phyloP scores from a whole-genome alignment of 1,139 yeast species.

The Saccharomyces hybrid region DNA sequence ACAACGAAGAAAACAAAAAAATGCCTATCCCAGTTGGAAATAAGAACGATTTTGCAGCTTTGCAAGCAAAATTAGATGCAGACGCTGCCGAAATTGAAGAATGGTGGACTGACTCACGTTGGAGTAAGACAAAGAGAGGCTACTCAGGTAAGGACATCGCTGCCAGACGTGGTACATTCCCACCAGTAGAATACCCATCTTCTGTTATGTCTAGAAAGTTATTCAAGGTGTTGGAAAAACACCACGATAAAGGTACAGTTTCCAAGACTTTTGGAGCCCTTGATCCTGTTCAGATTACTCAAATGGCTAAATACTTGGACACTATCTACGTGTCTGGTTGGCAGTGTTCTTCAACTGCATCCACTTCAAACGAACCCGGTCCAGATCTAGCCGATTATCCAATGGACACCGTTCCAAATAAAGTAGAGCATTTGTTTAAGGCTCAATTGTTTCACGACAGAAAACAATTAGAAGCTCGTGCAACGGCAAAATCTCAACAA shows the following conservation, averaged over 20 bases:
- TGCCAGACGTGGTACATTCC: conserved; percentile 72
- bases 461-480: conserved; percentile 86
- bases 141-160: conserved; percentile 89
- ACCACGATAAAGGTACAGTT: conserved; percentile 63
- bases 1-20: conserved; percentile 1
- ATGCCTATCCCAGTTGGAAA: conserved; percentile 12
- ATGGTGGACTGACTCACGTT: conserved; percentile 94
- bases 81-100: conserved; percentile 67
- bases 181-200: conserved; percentile 62
- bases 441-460: conserved; percentile 97
- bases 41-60: conserved; percentile 15
- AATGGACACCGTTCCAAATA: conserved; percentile 97
- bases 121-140: conserved; percentile 81
- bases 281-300: conserved; percentile 93
- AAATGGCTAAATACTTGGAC: conserved; percentile 93
- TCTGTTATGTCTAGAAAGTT: conserved; percentile 76
- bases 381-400: conserved; percentile 99
- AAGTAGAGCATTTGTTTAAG: conserved; percentile 93
- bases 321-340: conserved; percentile 93
- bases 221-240: conserved; percentile 60
- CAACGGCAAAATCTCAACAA: conserved; percentile 51
- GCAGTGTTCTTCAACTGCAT: conserved; percentile 98
- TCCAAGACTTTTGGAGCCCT: conserved; percentile 94
- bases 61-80: conserved; percentile 31
- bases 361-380: conserved; percentile 94